Evolutionary conservation across 2,329 filamentous ascomycete genomes (phyloP).

Genomic region (Beauveria sp.): DNA sequence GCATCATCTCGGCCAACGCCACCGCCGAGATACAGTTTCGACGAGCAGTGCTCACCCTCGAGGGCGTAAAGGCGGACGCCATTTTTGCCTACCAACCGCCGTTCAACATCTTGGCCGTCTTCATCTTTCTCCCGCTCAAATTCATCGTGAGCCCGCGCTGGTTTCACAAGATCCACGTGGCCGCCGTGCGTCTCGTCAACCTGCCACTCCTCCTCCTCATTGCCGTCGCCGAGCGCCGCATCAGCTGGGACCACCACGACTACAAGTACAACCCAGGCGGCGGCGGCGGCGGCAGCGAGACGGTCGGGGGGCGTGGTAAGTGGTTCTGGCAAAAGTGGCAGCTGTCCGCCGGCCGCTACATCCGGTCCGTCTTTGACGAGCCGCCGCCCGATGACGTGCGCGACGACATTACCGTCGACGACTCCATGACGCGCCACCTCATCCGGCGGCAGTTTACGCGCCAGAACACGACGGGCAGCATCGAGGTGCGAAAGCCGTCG

Average conservation of each 20-base stretch:
- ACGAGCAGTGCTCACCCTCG: slow-evolving; percentile 71
- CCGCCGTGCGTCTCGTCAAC: slow-evolving; percentile 66
- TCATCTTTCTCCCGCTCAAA: slow-evolving; percentile 68
- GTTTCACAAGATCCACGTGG: slow-evolving; percentile 88
- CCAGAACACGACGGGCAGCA: slow-evolving; percentile 29
- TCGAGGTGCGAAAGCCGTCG: slow-evolving; percentile 24
- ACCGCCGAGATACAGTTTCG: slow-evolving; percentile 80
- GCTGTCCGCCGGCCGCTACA: slow-evolving; percentile 63
- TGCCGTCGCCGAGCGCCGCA: slow-evolving; percentile 59
- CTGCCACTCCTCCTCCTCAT: slow-evolving; percentile 67
- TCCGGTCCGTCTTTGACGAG: slow-evolving; percentile 66
- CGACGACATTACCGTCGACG: slow-evolving; percentile 50
- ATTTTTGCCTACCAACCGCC: slow-evolving; percentile 78
- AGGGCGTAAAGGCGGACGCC: slow-evolving; percentile 78
- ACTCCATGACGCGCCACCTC: slow-evolving; percentile 50
- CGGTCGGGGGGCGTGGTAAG: slow-evolving; percentile 20
- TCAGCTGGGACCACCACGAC: slow-evolving; percentile 45
- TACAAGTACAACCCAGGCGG: slow-evolving; percentile 14
- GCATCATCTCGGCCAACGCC: slow-evolving; percentile 67
- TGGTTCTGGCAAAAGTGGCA: slow-evolving; percentile 61
- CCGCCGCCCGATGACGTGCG: slow-evolving; percentile 56
- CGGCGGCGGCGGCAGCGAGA: not conserved
- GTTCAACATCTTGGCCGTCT: slow-evolving; percentile 72
- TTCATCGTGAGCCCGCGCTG: slow-evolving; percentile 71
- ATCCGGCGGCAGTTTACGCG: slow-evolving; percentile 50